A percentile compares a stretch with the other conserved stretches of the same genome.
phyloP scores from a whole-genome alignment of 805 yeast genomes.

The Priceomyces melissophilus region DNA sequence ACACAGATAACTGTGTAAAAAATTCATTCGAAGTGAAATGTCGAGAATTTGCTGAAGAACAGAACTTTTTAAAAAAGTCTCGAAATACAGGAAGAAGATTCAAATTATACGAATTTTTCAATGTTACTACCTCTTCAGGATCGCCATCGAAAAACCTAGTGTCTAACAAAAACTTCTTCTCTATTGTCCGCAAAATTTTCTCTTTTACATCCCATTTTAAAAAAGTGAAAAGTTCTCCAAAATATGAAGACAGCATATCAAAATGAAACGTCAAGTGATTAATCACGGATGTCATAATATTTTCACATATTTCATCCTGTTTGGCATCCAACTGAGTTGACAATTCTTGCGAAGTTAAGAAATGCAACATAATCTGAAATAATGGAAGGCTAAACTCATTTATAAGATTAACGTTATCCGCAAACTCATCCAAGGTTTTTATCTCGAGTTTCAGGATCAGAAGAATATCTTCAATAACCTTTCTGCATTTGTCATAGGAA shows the following conservation, averaged over 20 bases:
- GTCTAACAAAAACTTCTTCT: conserved; percentile 22
- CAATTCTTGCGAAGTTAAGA: conserved; percentile 15
- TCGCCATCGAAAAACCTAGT: conserved; percentile 9
- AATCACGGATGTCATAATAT: conserved; percentile 14
- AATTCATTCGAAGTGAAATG: conserved; percentile 18
- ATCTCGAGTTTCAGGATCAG: background rate
- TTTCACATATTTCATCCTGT: conserved; percentile 9
- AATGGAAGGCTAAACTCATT: conserved; percentile 37
- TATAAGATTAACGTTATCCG: conserved; percentile 9
- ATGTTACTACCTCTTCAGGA: conserved; percentile 2
- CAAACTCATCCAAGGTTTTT: conserved; percentile 14
- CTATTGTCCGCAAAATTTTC: conserved; percentile 24
- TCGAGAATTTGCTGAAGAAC: conserved; percentile 27
- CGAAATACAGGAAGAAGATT: conserved; percentile 37
- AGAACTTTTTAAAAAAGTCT: conserved; percentile 47
- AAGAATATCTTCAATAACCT: conserved; percentile 16
- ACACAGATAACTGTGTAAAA: conserved; percentile 20
- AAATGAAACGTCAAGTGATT: conserved; percentile 24
- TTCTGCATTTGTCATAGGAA: conserved; percentile 13
- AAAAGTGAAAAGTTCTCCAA: conserved; percentile 38
- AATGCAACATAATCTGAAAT: conserved; percentile 26
- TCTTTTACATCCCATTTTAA: conserved; percentile 28
- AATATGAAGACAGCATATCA: conserved; percentile 27
- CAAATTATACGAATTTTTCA: conserved; percentile 3
- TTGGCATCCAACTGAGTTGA: conserved; percentile 8